These are phyloP conservation scores for Ceratocystis eucalypticola DNA, from an alignment of 2,329 filamentous ascomycete genomes.

Conservation along the genomic window DNA sequence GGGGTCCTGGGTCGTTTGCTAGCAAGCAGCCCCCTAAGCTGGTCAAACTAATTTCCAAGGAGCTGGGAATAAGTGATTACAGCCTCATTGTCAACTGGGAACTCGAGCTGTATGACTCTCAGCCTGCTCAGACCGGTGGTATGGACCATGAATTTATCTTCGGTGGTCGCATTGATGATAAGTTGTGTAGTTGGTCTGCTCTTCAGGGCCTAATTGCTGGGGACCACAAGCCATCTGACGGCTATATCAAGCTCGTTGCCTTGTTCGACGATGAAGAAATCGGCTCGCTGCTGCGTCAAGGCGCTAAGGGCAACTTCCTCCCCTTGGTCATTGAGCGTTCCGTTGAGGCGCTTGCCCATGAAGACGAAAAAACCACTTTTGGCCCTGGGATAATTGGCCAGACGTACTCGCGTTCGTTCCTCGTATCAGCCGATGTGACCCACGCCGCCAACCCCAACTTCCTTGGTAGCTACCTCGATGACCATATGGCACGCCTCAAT, in stretches of 20 bases:
- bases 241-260: constrained; percentile 78
- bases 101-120: constrained; percentile 82
- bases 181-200: constrained; percentile 89
- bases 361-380: constrained; percentile 28
- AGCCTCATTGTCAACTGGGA: constrained; percentile 86
- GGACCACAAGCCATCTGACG: constrained; percentile 40
- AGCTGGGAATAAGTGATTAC: constrained; percentile 56
- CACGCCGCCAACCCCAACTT: constrained; percentile 96
- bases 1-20: constrained; percentile 57
- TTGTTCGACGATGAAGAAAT: constrained; percentile 97
- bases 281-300: constrained; percentile 78
- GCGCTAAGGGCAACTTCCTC: constrained; percentile 79
- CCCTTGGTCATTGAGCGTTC: constrained; percentile 68
- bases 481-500: constrained; percentile 79
- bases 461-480: constrained; percentile 63
- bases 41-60: constrained; percentile 65
- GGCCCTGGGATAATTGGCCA: constrained; percentile 55
- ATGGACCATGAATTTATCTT: constrained; percentile 90
- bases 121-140: constrained; percentile 71
- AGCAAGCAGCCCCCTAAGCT: constrained; percentile 74
- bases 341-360: constrained; percentile 51
- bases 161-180: constrained; percentile 90
- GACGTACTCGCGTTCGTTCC: constrained; percentile 83
- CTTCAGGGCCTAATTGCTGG: constrained; percentile 68
- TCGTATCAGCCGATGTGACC: constrained; percentile 83